Evolutionary conservation across 768 basidiomycete genomes (phyloP), one percentile per base, ranked within the genome.

Genomic region (Leccinum olivaceopallidum): DNA sequence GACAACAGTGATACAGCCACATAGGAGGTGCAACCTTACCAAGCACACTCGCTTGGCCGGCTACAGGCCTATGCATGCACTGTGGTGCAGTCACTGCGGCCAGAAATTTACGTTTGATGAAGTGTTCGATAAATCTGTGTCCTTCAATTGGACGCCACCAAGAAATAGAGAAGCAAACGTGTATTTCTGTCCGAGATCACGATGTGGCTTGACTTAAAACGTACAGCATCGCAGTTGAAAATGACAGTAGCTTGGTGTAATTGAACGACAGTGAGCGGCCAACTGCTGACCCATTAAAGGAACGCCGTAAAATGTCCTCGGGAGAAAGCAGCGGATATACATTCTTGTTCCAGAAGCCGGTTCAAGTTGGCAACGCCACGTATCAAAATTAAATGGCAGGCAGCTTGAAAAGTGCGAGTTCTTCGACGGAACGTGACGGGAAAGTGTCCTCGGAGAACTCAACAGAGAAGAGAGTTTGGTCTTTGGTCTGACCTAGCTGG

Each of bases 81-180:
- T 39, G 57, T 57, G 20, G n/a, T 55, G 56, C 16, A 58, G 22
- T 42, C 50, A 51, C 28, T 52, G 56, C 24, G 18, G 55, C 60
- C 24, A 57, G 0, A 4, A 52, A 42, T 36, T 63, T 63, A 63
- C 63, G 63, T 63, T 57, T 39, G 53, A 55, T 39, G 60, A 26
- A 42, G 34, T 52, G 48, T 44, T 63, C 26, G 6, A 58, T 42
- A 30, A 58, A 24, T 28, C 18, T 20, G 48, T 55, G 55, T 34
- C 57, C 36, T 55, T 56, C 57, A 55, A 28, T n/a, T 13, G 6
- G 30, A 26, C 7, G 54, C n/a, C 16, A 55, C 32, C 18, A 26
- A n/a, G 12, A 55, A 44, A 36, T 48, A 32, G 28, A 34, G 56
- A 59, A 47, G 57, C 30, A 16, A 34, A 58, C 13, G 39, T 39